Evolutionary conservation across 108 stramenopile genomes (phyloP).

Genomic region (Cylindrotheca closterium): DNA sequence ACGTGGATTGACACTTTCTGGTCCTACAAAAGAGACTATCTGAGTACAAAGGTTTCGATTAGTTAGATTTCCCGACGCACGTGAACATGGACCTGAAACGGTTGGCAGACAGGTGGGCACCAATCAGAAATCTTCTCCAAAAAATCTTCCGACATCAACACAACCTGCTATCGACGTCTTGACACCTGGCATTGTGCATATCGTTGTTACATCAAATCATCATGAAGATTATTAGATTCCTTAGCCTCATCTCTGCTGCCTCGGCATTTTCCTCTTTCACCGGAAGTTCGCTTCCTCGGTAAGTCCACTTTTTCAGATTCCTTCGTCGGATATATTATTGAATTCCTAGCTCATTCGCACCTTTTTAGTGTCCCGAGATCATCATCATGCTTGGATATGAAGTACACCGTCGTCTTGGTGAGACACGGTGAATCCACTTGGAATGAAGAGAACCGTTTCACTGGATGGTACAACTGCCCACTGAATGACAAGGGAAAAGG

Average conservation of each 20-base stretch:
- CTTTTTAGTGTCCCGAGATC: neutral
- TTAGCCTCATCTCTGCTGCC: constrained; percentile 5
- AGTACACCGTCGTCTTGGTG: constrained; percentile 68
- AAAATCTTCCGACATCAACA: too few relatives aligned
- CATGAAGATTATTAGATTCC: constrained; percentile 16
- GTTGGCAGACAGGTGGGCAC: too few relatives aligned
- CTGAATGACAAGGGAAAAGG: constrained; percentile 80
- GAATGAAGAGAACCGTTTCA: constrained; percentile 89
- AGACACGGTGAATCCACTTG: constrained; percentile 98
- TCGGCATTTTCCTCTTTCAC: constrained; percentile 19
- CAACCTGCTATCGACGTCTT: too few relatives aligned
- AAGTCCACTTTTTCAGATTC: neutral
- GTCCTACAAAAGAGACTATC: too few relatives aligned
- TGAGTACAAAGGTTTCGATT: too few relatives aligned
- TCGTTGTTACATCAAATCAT: neutral
- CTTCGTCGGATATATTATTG: neutral
- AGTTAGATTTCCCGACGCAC: too few relatives aligned
- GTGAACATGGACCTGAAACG: too few relatives aligned
- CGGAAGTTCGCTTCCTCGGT: constrained; percentile 8
- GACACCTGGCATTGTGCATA: too few relatives aligned
- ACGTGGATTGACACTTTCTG: too few relatives aligned
- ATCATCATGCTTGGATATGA: constrained; percentile 30
- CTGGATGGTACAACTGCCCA: constrained; percentile 94
- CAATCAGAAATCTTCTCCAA: too few relatives aligned
- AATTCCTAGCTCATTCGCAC: constrained; percentile 2